Percentiles rank a stretch among this genome's conserved stretches.
Evolutionary conservation across 176 grass and related monocot species (phyloP).

Genomic region (Elaeis guineensis): DNA sequence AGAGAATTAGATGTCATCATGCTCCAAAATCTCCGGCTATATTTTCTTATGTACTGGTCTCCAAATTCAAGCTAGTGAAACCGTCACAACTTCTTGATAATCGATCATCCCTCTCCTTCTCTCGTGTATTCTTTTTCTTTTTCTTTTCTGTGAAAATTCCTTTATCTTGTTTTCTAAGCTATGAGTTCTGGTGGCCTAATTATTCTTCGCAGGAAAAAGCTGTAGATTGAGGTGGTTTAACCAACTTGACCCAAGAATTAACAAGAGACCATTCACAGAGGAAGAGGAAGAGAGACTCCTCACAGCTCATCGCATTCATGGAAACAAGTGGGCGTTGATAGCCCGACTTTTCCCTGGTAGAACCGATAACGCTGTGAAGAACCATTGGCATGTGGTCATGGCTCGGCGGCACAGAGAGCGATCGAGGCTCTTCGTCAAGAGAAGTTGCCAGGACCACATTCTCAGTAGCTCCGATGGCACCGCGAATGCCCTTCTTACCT

Average conservation of each 20-base stretch:
- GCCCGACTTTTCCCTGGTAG: slow-evolving; percentile 69
- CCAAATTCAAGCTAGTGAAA: too few relatives aligned
- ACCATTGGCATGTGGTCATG: slow-evolving; percentile 89
- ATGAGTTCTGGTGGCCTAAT: not conserved
- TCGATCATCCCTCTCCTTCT: too few relatives aligned
- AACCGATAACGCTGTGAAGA: slow-evolving; percentile 91
- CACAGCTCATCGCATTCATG: slow-evolving; percentile 50
- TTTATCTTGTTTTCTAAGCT: slow-evolving; percentile 4
- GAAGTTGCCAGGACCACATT: slow-evolving; percentile 11
- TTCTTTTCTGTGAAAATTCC: not conserved
- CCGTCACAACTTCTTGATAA: too few relatives aligned
- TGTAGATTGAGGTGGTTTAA: slow-evolving; percentile 93
- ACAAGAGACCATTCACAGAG: slow-evolving; percentile 65
- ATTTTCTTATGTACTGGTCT: too few relatives aligned
- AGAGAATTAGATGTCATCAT: too few relatives aligned
- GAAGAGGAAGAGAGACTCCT: slow-evolving; percentile 68
- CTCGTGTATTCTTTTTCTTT: not conserved
- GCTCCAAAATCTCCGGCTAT: too few relatives aligned
- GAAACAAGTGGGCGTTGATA: slow-evolving; percentile 80
- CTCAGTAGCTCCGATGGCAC: not conserved
- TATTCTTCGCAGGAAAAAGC: slow-evolving; percentile 59
- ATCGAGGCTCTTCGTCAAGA: slow-evolving; percentile 23
- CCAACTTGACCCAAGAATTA: slow-evolving; percentile 81
- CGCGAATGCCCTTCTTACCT: slow-evolving; percentile 16
- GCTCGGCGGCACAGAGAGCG: slow-evolving; percentile 55